These are phyloP conservation scores for Posidonia oceanica DNA, from an alignment of 116 monocot species.

Conservation along the genomic window DNA sequence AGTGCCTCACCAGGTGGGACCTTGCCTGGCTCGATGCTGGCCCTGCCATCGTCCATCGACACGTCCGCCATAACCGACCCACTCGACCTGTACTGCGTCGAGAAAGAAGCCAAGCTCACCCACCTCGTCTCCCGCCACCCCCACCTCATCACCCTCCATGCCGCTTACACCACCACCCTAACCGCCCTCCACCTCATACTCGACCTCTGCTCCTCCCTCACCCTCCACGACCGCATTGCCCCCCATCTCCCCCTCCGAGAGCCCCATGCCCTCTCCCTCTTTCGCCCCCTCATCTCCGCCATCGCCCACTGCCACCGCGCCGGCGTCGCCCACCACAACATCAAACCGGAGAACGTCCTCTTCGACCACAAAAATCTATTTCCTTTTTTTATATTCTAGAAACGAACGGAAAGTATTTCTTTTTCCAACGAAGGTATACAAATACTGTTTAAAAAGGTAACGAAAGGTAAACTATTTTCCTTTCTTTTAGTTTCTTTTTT, in stretches of 20 bases:
- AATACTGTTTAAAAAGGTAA: too few relatives aligned
- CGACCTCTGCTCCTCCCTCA: conserved; percentile 55
- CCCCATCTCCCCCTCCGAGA: conserved; percentile 15
- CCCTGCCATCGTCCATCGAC: too few relatives aligned
- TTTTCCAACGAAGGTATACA: too few relatives aligned
- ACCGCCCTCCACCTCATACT: conserved; percentile 46
- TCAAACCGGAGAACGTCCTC: conserved; percentile 93
- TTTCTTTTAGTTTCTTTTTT: too few relatives aligned
- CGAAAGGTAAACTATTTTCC: too few relatives aligned
- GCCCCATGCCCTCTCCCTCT: conserved; percentile 29
- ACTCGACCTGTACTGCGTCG: too few relatives aligned
- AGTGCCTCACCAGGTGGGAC: conserved; percentile 20
- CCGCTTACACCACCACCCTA: conserved; percentile 59
- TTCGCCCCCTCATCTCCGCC: conserved; percentile 39
- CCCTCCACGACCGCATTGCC: conserved; percentile 57
- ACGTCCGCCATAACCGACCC: too few relatives aligned
- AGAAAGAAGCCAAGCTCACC: conserved; percentile 12
- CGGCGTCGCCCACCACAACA: conserved; percentile 34
- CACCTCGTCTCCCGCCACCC: conserved; percentile 52
- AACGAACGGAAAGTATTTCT: too few relatives aligned
- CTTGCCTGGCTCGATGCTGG: conserved; percentile 26
- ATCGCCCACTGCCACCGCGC: conserved; percentile 54
- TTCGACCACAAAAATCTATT: conserved; percentile 14
- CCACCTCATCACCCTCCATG: conserved; percentile 43
- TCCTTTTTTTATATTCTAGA: too few relatives aligned